Base-by-base conservation (phyloP, 768 basidiomycete genomes). In the Mycena galopus region DNA sequence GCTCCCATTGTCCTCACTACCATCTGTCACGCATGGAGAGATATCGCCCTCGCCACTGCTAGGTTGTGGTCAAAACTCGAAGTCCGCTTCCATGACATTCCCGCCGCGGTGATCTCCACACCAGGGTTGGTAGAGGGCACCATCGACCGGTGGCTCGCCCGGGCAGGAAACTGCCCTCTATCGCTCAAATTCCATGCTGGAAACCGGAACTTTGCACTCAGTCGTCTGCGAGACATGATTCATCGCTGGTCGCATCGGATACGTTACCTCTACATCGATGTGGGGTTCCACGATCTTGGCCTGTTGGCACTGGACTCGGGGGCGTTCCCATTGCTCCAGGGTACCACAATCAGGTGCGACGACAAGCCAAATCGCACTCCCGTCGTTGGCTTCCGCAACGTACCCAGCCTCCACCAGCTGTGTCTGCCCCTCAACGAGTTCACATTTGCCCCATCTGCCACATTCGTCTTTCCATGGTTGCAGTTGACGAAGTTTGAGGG, bases 401-500 rank as follows among this genome's bases (percentile, higher is more conserved):
- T 33, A 23, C 33, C 57, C 23, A 32, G 9, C 6, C 33, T 59
- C 8, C 21, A 10, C 37, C 23, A 42, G 1, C 29, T 44, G 14
- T 1, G 19, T 17, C 9, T 44, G 7, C 60, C 9, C 29, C 5
- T 21, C 39, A 3, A 2, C 9, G 44, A 21, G 5, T 4, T 47
- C 21, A 47, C 44, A 27, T 32, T 39, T 17, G 27, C 6, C 3
- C 12, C 7, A 19, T n/a, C n/a, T n/a, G n/a, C 3, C 4, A 21
- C 1, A 35, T 44, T 23, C 29, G 30, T 19, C 0, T 19, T 42
- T 23, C 60, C 39, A 2, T 23, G 35, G 42, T n/a, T 25, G 11
- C 50, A 61, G 37, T 61, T 61, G 60, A 61, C 60, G 14, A 44
- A 61, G 21, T 61, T 61, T 25, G 60, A 61, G 11, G 50, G 50